A percentile compares a stretch with the other conserved stretches of the same genome.
These are phyloP conservation scores for Bauhinia variegata DNA, from an alignment of 306 rosid species.

Conservation along the genomic window DNA sequence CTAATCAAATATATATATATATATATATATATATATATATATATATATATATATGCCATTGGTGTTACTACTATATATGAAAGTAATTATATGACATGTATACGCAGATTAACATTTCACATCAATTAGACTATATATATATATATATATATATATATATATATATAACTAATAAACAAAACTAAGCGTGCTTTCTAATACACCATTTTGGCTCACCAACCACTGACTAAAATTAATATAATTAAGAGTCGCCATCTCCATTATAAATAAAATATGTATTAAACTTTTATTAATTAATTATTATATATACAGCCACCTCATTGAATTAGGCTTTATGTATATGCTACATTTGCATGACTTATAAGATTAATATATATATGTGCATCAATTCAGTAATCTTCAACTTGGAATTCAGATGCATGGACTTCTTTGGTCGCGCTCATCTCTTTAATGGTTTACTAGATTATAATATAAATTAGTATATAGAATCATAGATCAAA, in stretches of 20 bases:
- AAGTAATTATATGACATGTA: too few species aligned
- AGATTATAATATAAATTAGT: too few species aligned
- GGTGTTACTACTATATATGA: too few species aligned
- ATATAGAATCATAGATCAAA: too few species aligned
- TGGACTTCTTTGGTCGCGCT: too few species aligned
- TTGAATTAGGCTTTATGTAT: slow-evolving; percentile 32
- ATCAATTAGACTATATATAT: not conserved
- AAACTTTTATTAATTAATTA: not conserved
- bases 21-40: too few species aligned
- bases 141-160: too few species aligned
- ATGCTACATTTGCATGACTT: slow-evolving; percentile 9
- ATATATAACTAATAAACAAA: not conserved
- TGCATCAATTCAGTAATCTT: slow-evolving; percentile 1
- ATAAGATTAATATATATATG: slow-evolving; percentile 1
- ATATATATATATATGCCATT: too few species aligned
- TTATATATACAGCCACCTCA: slow-evolving; percentile 4
- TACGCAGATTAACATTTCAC: not conserved
- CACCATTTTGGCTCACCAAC: not conserved
- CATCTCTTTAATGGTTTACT: too few species aligned
- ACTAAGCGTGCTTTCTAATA: slow-evolving; percentile 2
- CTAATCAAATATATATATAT: not conserved
- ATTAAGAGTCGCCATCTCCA: slow-evolving; percentile 20
- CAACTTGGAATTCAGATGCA: not conserved
- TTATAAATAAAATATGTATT: not conserved
- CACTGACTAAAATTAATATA: not conserved